Percentiles rank a stretch among this genome's conserved stretches.
Conservation (phyloP, 2,329 filamentous ascomycete species). For the Biscogniauxia mediterranea region DNA sequence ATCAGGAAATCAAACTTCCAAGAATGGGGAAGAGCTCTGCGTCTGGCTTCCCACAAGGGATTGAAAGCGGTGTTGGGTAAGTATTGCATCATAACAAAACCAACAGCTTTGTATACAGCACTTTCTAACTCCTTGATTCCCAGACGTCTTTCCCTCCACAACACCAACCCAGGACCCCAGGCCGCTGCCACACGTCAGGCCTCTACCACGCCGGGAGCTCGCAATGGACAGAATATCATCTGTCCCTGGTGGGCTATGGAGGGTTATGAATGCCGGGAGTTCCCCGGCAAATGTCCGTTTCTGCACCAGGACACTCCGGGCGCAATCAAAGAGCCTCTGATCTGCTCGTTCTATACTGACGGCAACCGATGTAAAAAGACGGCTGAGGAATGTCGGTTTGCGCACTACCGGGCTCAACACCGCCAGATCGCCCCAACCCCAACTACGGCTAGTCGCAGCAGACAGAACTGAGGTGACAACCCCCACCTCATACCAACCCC, state of each 20-base stretch:
- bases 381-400: conserved; percentile 14
- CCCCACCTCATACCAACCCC: not conserved
- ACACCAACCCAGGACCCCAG: too few relatives aligned
- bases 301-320: conserved; percentile 15
- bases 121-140: too few relatives aligned
- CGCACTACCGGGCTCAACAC: conserved; percentile 15
- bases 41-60: too few relatives aligned
- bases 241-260: conserved; percentile 25
- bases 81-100: not conserved
- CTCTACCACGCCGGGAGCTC: too few relatives aligned
- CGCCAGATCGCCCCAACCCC: conserved; percentile 10
- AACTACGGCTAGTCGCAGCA: conserved; percentile 5
- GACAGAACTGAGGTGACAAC: not conserved
- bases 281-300: conserved; percentile 13
- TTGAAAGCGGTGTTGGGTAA: too few relatives aligned
- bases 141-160: too few relatives aligned
- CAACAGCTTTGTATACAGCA: not conserved
- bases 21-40: too few relatives aligned
- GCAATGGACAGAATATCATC: conserved; percentile 5
- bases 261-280: conserved; percentile 16
- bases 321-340: conserved; percentile 20
- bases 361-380: conserved; percentile 19
- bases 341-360: conserved; percentile 25
- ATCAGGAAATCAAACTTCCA: too few relatives aligned
- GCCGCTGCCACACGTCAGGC: too few relatives aligned